Base-by-base conservation (phyloP, 768 basidiomycete genomes). In the Cubamyces lactineus region DNA sequence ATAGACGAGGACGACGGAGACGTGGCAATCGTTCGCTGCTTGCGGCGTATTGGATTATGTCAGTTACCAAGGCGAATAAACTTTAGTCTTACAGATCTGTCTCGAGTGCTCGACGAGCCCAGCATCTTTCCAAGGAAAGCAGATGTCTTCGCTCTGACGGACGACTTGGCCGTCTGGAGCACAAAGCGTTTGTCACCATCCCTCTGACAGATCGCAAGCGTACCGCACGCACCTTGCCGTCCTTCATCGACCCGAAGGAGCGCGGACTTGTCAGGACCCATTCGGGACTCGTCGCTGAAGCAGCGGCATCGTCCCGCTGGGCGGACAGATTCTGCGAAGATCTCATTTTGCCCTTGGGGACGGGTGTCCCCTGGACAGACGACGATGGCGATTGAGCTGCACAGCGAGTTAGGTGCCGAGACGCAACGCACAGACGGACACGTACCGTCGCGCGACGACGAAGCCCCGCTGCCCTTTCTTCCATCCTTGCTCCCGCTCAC, bases 51-150 rank as follows among this genome's bases (percentile, higher is more conserved):
- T 40, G 26, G 48, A 15, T 47, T 19, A 34, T 47, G 55, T 62
- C 50, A 61, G 34, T 57, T 16, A 52, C 38, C 42, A 46, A 8
- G 49, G 43, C 48, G 26, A 51, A 50, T 30, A 54, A 39, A 57
- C 46, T 42, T 23, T 40, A n/a, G 38, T 63, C 75, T 72, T 74
- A 91, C 89, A 56, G 86, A 86, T 74, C 88, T 84, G 72, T 91
- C 89, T 51, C 89, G 81, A 30, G 84, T 80, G 34, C 81, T 82
- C 50, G 76, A 79, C 67, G 87, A 83, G 3, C 90, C 89, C 41
- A 88, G 75, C 86, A 94, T 88, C 74, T 87, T 92, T 2, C 89
- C 90, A 65, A 89, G 78, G 71, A 94, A 86, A 48, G 89, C 89
- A 68, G 83, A 89, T n/a, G 90, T 91, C 72, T 91, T 93, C 40